Conservation (phyloP, 805 yeast species). For the Yarrowia osloensis region DNA sequence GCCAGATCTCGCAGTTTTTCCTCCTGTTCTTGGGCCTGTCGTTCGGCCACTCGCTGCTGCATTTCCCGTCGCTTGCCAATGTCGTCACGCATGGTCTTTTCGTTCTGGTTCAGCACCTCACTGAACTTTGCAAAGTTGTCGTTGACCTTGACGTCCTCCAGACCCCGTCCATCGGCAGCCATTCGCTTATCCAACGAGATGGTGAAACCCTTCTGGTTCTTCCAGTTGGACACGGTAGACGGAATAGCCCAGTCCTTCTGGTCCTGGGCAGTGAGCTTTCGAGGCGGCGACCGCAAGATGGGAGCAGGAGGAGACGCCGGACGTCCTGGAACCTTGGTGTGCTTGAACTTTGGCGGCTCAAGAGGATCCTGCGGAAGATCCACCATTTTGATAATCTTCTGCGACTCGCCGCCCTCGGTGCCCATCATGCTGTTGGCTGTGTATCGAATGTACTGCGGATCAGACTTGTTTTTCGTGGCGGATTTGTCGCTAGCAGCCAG, state of each 20-base stretch:
- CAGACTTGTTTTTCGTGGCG: conserved; percentile 37
- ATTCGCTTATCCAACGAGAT: conserved; percentile 77
- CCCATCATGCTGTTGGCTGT: conserved; percentile 47
- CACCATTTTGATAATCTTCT: conserved; percentile 62
- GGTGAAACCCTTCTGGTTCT: conserved; percentile 87
- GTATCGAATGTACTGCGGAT: conserved; percentile 51
- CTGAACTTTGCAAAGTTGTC: conserved; percentile 64
- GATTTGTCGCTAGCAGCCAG: conserved; percentile 44
- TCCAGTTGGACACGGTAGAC: conserved; percentile 92
- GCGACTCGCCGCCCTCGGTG: conserved; percentile 39
- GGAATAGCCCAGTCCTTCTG: conserved; percentile 85
- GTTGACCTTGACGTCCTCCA: conserved; percentile 47
- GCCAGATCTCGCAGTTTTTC: conserved; percentile 55
- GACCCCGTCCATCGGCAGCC: conserved; percentile 51
- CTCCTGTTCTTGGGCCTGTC: conserved; percentile 53
- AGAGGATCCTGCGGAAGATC: conserved; percentile 78
- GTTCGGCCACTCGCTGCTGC: conserved; percentile 53
- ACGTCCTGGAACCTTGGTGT: conserved; percentile 69
- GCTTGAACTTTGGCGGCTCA: conserved; percentile 75
- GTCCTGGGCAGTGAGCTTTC: conserved; percentile 65
- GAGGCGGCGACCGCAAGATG: conserved; percentile 53
- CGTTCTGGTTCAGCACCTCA: conserved; percentile 72
- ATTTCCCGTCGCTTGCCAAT: conserved; percentile 53
- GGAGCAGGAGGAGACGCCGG: conserved; percentile 75
- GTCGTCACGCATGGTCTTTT: conserved; percentile 58